Base-by-base conservation (phyloP, 495 filamentous ascomycete genomes). In the Lepidopterella palustris region DNA sequence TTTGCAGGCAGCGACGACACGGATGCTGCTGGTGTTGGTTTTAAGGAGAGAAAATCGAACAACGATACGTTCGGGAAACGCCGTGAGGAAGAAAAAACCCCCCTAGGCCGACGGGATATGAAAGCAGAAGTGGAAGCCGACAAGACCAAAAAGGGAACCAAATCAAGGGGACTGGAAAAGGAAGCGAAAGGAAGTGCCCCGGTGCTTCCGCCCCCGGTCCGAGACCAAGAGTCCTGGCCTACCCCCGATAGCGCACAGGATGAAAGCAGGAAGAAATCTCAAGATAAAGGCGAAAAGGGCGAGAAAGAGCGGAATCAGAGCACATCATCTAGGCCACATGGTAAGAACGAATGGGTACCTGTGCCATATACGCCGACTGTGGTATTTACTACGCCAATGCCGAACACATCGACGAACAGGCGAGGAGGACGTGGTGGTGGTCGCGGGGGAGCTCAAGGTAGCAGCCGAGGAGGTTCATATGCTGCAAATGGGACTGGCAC, bases 151-250 rank as follows among this genome's bases (percentile, higher is more conserved):
- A 77, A 72, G 48, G 64, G 62, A 50, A 53, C 53, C 63, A 72
- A 70, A n/a, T 65, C 64, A 52, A 87, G 82, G 68, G 54, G 77
- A 5, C 71, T 73, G 11, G 80, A 75, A 68, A 84, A 81, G 66
- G 65, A 76, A 47, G 47, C 72, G 61, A 74, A 90, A 70, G 68
- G 76, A 67, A 71, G 78, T 69, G 77, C 28, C 49, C 24, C 27
- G 45, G 55, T 45, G 15, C 77, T 84, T 42, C 77, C 80, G 49
- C 77, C 85, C 13, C 80, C 85, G 3, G 86, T 87, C 32, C 87
- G 81, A 53, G 89, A 95, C 72, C 78, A 87, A 39, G 77, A 81
- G 27, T 84, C 84, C 27, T 98, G 93, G 93, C 93, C 93, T 20
- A 96, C 93, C 8, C 91, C 90, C 1, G 87, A 96, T 56, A 85